Evolutionary conservation across 176 grass and related monocot genomes (phyloP).

Genomic region (Carex cristatella): DNA sequence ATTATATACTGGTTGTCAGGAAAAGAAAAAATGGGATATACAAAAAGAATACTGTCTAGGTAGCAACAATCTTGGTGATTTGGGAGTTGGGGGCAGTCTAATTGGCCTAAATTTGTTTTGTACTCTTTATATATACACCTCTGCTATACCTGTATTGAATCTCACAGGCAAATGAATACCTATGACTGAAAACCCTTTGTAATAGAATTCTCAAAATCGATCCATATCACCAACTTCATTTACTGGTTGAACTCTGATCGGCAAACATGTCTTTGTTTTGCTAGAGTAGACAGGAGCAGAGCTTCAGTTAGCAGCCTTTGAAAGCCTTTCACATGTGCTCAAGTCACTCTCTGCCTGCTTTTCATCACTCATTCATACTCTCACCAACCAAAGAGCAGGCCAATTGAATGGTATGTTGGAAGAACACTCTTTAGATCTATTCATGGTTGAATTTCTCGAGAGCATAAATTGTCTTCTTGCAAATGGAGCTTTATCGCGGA

Average conservation of each 20-base stretch:
- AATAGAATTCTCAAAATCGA: neutral
- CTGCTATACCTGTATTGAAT: neutral
- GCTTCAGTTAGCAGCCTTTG: constrained; percentile 76
- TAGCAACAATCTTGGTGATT: neutral
- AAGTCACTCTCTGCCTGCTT: constrained; percentile 35
- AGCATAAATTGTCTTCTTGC: constrained; percentile 71
- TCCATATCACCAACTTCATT: neutral
- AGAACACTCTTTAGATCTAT: constrained; percentile 49
- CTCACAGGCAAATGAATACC: neutral
- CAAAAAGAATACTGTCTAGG: neutral
- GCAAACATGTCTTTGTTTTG: constrained; percentile 12
- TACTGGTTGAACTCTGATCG: neutral
- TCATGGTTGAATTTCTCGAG: constrained; percentile 44
- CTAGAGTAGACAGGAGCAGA: constrained; percentile 63
- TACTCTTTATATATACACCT: neutral
- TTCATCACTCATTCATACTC: constrained; percentile 30
- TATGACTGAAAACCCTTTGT: neutral
- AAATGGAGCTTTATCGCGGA: constrained; percentile 70
- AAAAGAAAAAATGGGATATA: neutral
- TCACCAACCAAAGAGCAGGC: constrained; percentile 22
- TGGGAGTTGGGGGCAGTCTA: neutral
- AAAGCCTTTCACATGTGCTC: constrained; percentile 68
- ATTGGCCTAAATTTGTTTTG: neutral
- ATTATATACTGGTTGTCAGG: neutral
- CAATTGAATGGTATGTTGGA: constrained; percentile 5